These are phyloP conservation scores for Borealophlyctis nickersoniae DNA, from an alignment of 192 early-diverging fungal genomes.

Conservation along the genomic window DNA sequence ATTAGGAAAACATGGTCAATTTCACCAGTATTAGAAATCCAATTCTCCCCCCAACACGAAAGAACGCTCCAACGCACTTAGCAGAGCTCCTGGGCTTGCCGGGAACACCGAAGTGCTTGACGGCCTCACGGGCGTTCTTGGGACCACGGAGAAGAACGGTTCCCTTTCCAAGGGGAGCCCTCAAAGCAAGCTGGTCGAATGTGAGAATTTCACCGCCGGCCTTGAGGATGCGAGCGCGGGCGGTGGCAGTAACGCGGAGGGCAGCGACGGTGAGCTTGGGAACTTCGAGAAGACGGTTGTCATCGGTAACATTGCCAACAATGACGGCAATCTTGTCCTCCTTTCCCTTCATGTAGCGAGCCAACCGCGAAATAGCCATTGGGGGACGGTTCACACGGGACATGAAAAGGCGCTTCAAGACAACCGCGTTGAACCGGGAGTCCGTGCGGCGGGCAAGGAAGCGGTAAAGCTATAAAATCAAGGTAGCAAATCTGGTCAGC, in stretches of 20 bases:
- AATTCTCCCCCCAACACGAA: neutral
- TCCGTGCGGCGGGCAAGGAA: conserved; percentile 99
- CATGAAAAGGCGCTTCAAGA: conserved; percentile 98
- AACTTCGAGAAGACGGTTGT: conserved; percentile 83
- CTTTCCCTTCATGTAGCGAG: conserved; percentile 69
- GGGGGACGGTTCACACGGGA: conserved; percentile 96
- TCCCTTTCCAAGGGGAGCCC: conserved; percentile 95
- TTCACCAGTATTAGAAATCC: neutral
- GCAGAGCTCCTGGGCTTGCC: conserved; percentile 65
- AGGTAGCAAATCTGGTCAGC: too few relatives aligned
- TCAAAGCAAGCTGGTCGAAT: conserved; percentile 97
- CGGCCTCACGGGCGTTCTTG: conserved; percentile 92
- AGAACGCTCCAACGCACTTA: conserved; percentile 47
- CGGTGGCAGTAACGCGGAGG: conserved; percentile 92
- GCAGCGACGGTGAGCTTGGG: conserved; percentile 96
- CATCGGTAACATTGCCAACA: conserved; percentile 96
- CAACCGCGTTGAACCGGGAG: conserved; percentile 97
- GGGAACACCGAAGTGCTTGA: conserved; percentile 97
- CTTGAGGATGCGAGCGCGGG: conserved; percentile 95
- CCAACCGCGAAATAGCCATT: conserved; percentile 86
- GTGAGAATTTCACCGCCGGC: conserved; percentile 99
- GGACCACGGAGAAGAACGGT: conserved; percentile 93
- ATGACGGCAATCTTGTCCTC: conserved; percentile 90
- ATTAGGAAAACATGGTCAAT: conserved; percentile 13
- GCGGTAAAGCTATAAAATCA: conserved; percentile 93